phyloP scores from a whole-genome alignment of 106 monocot species.

The Dendrobium chrysotoxum region DNA sequence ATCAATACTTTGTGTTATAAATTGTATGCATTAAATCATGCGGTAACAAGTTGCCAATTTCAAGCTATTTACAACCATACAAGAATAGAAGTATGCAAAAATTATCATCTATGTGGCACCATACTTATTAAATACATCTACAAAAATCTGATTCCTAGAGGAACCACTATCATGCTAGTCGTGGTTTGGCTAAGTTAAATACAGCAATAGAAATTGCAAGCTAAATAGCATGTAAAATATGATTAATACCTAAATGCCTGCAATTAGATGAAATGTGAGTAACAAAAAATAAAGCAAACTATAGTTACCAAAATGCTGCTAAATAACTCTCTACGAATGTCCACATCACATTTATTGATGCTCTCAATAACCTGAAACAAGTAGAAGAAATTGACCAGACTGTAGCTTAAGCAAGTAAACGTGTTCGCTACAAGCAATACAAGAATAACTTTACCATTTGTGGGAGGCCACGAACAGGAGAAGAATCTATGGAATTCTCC shows the following conservation, averaged over 20 bases:
- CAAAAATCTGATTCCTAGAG: neutral
- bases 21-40: too few species aligned
- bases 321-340: conserved; percentile 90
- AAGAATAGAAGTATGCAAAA: too few species aligned
- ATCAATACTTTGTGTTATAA: too few species aligned
- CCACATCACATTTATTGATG: conserved; percentile 95
- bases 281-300: neutral
- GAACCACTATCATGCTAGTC: neutral
- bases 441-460: conserved; percentile 61
- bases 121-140: too few species aligned
- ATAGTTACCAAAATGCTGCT: conserved; percentile 83
- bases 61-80: too few species aligned
- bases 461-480: conserved; percentile 63
- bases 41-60: too few species aligned
- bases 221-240: neutral
- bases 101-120: too few species aligned
- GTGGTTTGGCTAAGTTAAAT: neutral
- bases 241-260: neutral
- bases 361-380: conserved; percentile 74
- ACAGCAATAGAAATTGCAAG: neutral
- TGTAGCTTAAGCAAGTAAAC: neutral
- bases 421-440: neutral
- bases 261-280: neutral
- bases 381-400: neutral
- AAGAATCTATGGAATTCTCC: conserved; percentile 50